phyloP scores from a whole-genome alignment of 2,329 filamentous ascomycete genomes.

The Diaporthe caulivora region DNA sequence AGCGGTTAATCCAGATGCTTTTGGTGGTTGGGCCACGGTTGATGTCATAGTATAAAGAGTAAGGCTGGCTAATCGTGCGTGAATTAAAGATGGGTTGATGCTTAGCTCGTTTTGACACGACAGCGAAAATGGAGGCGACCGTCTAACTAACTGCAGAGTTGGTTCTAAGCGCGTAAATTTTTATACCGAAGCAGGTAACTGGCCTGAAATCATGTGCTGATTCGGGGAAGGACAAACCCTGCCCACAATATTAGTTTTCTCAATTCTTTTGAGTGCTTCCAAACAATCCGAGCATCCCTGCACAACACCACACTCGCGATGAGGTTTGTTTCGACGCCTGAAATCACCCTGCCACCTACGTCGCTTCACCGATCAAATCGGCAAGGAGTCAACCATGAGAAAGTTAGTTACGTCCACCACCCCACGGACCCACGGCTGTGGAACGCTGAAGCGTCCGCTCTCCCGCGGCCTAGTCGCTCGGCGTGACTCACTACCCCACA shows the following conservation, averaged over 20 bases:
- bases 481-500: slow-evolving; percentile 30
- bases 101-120: neutral
- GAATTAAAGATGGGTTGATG: neutral
- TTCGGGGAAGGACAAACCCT: no score
- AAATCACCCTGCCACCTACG: neutral
- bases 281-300: neutral
- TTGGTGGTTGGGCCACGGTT: neutral
- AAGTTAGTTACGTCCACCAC: neutral
- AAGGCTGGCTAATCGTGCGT: neutral
- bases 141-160: no score
- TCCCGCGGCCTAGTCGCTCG: no score
- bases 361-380: neutral
- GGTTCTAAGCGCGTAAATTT: no score
- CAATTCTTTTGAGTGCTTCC: no score
- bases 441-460: neutral
- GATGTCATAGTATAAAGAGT: neutral
- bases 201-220: no score
- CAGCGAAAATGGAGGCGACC: no score
- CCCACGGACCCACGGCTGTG: neutral
- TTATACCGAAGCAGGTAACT: no score
- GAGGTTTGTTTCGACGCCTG: neutral
- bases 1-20: neutral
- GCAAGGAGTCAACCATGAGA: neutral
- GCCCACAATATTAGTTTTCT: no score
- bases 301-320: neutral